Conservation (phyloP, 2,329 filamentous ascomycete species). For the Aspergillus sojae region DNA sequence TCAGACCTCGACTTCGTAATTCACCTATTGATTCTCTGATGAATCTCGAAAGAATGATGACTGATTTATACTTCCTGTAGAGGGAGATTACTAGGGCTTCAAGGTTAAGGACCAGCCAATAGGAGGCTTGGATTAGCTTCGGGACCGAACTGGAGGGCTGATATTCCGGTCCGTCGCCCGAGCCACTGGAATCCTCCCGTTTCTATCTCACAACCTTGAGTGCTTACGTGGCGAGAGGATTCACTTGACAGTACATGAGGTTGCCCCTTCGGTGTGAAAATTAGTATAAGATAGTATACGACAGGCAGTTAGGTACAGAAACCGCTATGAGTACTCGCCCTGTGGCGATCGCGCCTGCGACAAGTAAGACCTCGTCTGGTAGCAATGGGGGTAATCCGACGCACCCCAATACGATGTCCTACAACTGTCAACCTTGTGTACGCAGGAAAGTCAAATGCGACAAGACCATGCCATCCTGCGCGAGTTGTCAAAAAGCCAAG, state of each 20-base stretch:
- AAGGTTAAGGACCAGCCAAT: neutral
- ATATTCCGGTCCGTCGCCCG: neutral
- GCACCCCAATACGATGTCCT: conserved; percentile 6
- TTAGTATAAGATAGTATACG: too few species aligned
- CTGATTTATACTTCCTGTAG: neutral
- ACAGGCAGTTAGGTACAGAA: too few species aligned
- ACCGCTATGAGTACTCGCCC: neutral
- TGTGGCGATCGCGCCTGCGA: conserved; percentile 11
- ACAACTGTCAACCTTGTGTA: conserved; percentile 28
- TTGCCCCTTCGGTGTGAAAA: too few species aligned
- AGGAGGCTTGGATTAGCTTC: neutral
- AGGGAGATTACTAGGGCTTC: neutral
- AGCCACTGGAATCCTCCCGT: too few species aligned
- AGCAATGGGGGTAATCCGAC: neutral
- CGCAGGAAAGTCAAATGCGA: conserved; percentile 48
- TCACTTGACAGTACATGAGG: too few species aligned
- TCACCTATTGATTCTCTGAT: too few species aligned
- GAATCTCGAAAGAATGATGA: too few species aligned
- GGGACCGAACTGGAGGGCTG: neutral
- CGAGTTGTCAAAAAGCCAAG: conserved; percentile 36
- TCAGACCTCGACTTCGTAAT: too few species aligned
- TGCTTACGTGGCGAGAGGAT: too few species aligned
- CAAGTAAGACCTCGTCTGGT: neutral
- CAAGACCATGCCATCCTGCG: conserved; percentile 35
- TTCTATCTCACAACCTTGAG: too few species aligned